A percentile compares a stretch with the other conserved stretches of the same genome.
These are phyloP conservation scores for Oryza brachyantha DNA, from an alignment of 176 grass and related monocot species.

Conservation along the genomic window DNA sequence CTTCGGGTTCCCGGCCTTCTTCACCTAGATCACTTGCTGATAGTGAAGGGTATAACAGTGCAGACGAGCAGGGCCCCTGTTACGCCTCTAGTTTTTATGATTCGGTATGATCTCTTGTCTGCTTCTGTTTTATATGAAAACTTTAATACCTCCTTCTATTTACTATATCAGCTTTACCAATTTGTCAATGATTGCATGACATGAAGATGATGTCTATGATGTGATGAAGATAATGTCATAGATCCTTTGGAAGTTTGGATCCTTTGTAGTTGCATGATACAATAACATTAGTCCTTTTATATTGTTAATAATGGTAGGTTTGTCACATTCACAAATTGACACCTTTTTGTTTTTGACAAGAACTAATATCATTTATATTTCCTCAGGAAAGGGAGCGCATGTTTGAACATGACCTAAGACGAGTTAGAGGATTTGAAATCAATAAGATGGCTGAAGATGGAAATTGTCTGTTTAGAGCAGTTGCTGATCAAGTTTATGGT, in stretches of 20 bases:
- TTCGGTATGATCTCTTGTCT: slow-evolving; percentile 60
- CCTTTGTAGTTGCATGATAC: not conserved
- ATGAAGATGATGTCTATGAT: slow-evolving; percentile 9
- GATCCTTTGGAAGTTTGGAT: slow-evolving; percentile 1
- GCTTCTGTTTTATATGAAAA: slow-evolving; percentile 12
- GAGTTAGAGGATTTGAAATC: slow-evolving; percentile 90
- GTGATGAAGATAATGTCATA: not conserved
- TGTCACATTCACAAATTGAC: not conserved
- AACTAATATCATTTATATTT: slow-evolving; percentile 11
- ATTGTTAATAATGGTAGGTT: not conserved
- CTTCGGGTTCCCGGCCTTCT: slow-evolving; percentile 81
- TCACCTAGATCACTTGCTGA: slow-evolving; percentile 84
- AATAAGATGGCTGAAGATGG: slow-evolving; percentile 85
- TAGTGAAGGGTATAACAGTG: slow-evolving; percentile 96
- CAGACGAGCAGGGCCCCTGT: slow-evolving; percentile 88
- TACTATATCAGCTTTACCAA: slow-evolving; percentile 3
- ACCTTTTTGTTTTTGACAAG: not conserved
- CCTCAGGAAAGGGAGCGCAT: slow-evolving; percentile 81
- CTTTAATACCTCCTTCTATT: slow-evolving; percentile 13
- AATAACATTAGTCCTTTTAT: slow-evolving; percentile 5
- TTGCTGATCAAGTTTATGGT: slow-evolving; percentile 99
- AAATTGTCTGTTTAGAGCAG: slow-evolving; percentile 96
- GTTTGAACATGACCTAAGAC: slow-evolving; percentile 86
- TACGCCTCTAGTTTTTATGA: slow-evolving; percentile 69
- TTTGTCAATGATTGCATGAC: not conserved